Base-by-base conservation (phyloP, 23 red algal species). In the Gracilaria caudata region DNA sequence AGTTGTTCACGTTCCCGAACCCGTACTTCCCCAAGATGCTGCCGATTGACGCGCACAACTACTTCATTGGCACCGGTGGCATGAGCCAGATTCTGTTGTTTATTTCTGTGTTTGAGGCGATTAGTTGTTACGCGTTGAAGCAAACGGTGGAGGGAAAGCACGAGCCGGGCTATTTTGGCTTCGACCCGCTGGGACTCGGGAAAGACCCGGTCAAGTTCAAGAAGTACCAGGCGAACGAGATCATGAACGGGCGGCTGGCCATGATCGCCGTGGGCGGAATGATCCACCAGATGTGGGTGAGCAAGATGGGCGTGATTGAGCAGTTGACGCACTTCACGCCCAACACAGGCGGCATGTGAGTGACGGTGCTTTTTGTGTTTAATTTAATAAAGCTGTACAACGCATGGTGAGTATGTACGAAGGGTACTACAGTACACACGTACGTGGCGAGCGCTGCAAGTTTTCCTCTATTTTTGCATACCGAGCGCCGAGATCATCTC, bases 221-320 rank as follows among this genome's bases (percentile, higher is more conserved):
- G 16, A 95, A 95, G 78, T 94, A 87, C 83, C 76, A 89, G 80
- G 90, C 58, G 32, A 86, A 86, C 25, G 97, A 99, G 68, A 91
- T 99, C 49, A 94, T 91, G 86, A 99, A 99, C 81, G 97, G 97
- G 10, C 49, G 97, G 33, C 64, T 99, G 40, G 97, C 97, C 13
- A 99, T 99, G 97, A 99, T 99, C 47, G 97, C 79, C 49, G 56
- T 84, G 56, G 90, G 90, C 26, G 90, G 90, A 49, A 44, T 93
- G 35, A 93, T 93, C 44, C 89, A 92, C 54, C 89, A 92, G 80
- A 68, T 82, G 79, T 92, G 85, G 85, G 54, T 89, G 36, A 89
- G 64, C 40, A 64, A 89, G 54, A 63, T 60, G 49, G 85, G 85
- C 26, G 56, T 72, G 2, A 68, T 89, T 59, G 74, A 78, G 35